Base-by-base conservation (phyloP, 2,329 filamentous ascomycete species). In the Phialophora macrospora region DNA sequence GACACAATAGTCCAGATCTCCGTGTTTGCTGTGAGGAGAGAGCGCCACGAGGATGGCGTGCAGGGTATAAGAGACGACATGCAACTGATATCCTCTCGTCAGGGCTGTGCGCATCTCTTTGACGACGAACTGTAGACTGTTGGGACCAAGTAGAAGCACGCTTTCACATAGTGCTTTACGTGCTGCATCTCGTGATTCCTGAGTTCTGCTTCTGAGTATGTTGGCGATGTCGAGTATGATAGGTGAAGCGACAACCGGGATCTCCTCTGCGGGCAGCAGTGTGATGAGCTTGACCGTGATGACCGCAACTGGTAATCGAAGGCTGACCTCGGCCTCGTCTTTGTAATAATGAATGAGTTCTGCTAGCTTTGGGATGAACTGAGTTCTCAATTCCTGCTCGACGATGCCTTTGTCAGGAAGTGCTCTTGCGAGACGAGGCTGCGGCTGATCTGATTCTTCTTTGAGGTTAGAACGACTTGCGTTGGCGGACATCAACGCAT, bases 21-120 rank as follows among this genome's bases (percentile, higher is more conserved):
- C 95, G 20, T 92, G 88, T 48, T 87, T 82, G 73, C 92, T 90
- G 1, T 87, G 83, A 9, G 92, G 89, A 11, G 90, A 87, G 8
- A 89, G 87, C 4, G 87, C 85, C 11, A 97, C 87, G 22, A 99
- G 81, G 58, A 99, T 91, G 0, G 93, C 92, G 78, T 99, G 95
- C 75, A 99, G 87, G 0, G 95, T 98, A 76, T 91, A 99, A 0
- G 94, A 97, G 26, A 99, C 82, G 9, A 99, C 93, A 76, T 99
- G 95, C 46, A 98, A 84, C 74, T 99, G 95, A 74, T 96, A 97
- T 4, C 95, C 95, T 73, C 89, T 87, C 55, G 88, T 89, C 12
- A 99, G 83, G 6, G 94, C 92, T 64, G 90, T 89, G 57, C 92
- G 86, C 26, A 99, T 82, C 75, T 98, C 93, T 74, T 93, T 96